Evolutionary conservation across 768 basidiomycete species (phyloP).

Genomic region (Mycena indigotica): DNA sequence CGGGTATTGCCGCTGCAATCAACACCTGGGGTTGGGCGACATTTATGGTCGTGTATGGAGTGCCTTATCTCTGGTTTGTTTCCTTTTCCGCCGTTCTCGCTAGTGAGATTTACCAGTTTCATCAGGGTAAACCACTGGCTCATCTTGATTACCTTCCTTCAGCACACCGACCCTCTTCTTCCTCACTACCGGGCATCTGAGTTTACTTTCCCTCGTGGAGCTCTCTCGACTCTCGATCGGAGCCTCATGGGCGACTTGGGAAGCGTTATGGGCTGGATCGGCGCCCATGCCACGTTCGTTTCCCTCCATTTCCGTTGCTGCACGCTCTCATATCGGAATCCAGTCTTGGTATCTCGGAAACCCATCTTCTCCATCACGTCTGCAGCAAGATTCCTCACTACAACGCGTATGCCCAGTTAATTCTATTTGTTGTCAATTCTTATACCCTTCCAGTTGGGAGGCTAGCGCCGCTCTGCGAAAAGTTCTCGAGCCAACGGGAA

Average conservation of each 20-base stretch:
- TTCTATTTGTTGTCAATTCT: slow-evolving; percentile 1
- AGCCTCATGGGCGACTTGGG: slow-evolving; percentile 79
- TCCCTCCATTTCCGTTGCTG: not conserved
- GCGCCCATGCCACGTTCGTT: slow-evolving; percentile 74
- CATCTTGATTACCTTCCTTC: slow-evolving; percentile 94
- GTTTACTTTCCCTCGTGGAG: slow-evolving; percentile 94
- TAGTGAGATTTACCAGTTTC: not conserved
- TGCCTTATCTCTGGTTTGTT: slow-evolving; percentile 85
- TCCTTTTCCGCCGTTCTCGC: not conserved
- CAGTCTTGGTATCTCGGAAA: slow-evolving; percentile 79
- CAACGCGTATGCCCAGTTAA: slow-evolving; percentile 51
- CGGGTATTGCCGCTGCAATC: slow-evolving; percentile 55
- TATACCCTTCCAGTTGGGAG: slow-evolving; percentile 77
- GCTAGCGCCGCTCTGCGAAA: slow-evolving; percentile 83
- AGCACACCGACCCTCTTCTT: slow-evolving; percentile 94
- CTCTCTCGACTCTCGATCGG: slow-evolving; percentile 89
- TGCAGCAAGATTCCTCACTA: slow-evolving; percentile 97
- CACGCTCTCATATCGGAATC: not conserved
- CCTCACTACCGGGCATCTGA: slow-evolving; percentile 90
- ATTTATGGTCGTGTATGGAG: slow-evolving; percentile 78
- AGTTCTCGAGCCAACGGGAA: slow-evolving; percentile 63
- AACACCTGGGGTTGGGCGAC: slow-evolving; percentile 65
- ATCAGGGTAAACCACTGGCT: slow-evolving; percentile 92
- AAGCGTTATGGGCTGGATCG: slow-evolving; percentile 80
- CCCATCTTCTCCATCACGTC: slow-evolving; percentile 90